phyloP scores from a whole-genome alignment of 1,284 basidiomycete genomes.

The Pseudozyma hubeiensis region DNA sequence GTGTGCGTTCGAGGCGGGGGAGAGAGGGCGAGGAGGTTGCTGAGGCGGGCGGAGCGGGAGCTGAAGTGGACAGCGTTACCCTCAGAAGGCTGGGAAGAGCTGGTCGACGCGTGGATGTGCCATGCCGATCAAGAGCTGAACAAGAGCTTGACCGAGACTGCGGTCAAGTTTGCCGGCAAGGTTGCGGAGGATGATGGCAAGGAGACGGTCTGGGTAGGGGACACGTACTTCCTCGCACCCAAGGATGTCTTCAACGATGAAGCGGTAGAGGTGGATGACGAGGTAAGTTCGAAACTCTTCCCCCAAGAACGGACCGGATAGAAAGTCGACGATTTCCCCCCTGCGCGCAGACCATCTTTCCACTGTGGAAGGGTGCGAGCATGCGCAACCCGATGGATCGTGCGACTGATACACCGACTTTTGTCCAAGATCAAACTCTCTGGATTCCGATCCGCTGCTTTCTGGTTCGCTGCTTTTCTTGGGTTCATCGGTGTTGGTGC shows the following conservation, averaged over 20 bases:
- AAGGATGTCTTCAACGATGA: not conserved
- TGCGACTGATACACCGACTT: slow-evolving; percentile 44
- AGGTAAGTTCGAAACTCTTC: slow-evolving; percentile 19
- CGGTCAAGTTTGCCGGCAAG: slow-evolving; percentile 26
- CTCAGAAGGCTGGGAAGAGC: slow-evolving; percentile 94
- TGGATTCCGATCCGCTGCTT: not conserved
- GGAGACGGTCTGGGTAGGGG: slow-evolving; percentile 33
- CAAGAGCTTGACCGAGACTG: slow-evolving; percentile 30
- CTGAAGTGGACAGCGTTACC: slow-evolving; percentile 82
- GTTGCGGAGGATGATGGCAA: not conserved
- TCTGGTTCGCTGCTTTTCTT: not conserved
- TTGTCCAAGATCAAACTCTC: slow-evolving; percentile 27
- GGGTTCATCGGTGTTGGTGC: too few species aligned
- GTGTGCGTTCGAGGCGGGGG: slow-evolving; percentile 1
- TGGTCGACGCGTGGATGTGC: slow-evolving; percentile 98
- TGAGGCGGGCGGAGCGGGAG: not conserved
- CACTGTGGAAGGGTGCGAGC: too few species aligned
- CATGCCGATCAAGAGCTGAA: slow-evolving; percentile 80
- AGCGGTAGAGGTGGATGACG: not conserved
- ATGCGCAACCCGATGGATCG: slow-evolving; percentile 5
- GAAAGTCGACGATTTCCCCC: slow-evolving; percentile 31
- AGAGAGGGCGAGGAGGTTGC: not conserved
- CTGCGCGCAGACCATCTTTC: not conserved
- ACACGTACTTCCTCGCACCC: slow-evolving; percentile 33
- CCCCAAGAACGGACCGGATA: slow-evolving; percentile 29